phyloP scores from a whole-genome alignment of 2,329 filamentous ascomycete genomes.

The Penicillium janthinellum region DNA sequence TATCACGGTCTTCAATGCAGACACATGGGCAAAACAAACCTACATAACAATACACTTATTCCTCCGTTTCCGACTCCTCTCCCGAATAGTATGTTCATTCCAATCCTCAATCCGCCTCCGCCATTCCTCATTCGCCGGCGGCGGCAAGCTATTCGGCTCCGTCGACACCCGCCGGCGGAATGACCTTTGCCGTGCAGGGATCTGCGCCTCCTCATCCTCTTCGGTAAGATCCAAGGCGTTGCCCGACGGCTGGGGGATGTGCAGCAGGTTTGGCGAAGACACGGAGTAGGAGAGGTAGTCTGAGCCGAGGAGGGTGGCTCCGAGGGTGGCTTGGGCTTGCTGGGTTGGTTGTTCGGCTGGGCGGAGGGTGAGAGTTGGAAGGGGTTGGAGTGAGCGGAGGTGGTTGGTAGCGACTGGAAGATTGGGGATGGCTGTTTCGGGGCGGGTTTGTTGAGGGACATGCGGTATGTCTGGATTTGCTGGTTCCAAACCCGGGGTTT shows the following conservation, averaged over 20 bases:
- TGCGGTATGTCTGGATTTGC: neutral
- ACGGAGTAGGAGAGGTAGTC: constrained; percentile 35
- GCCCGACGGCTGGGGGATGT: constrained; percentile 24
- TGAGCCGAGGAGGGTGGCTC: constrained; percentile 21
- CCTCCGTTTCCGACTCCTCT: constrained; percentile 36
- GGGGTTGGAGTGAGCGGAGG: constrained; percentile 10
- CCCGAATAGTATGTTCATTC: constrained; percentile 42
- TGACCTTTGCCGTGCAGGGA: constrained; percentile 22
- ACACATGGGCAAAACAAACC: constrained; percentile 8
- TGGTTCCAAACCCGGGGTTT: constrained; percentile 17
- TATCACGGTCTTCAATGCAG: constrained; percentile 11
- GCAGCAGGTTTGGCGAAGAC: constrained; percentile 37
- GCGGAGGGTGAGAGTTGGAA: constrained; percentile 21
- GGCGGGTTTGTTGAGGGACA: constrained; percentile 3
- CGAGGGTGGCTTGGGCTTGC: constrained; percentile 12
- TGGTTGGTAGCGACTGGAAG: constrained; percentile 9
- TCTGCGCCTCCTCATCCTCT: constrained; percentile 23
- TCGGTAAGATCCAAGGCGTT: constrained; percentile 22
- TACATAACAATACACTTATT: constrained; percentile 45
- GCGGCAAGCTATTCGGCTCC: constrained; percentile 34
- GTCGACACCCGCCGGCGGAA: constrained; percentile 36
- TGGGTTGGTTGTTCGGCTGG: constrained; percentile 11
- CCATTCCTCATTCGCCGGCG: constrained; percentile 39
- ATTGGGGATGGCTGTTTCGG: constrained; percentile 7
- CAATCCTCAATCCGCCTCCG: constrained; percentile 43